Conservation (phyloP, 306 rosid genomes). For the Neltuma alba region DNA sequence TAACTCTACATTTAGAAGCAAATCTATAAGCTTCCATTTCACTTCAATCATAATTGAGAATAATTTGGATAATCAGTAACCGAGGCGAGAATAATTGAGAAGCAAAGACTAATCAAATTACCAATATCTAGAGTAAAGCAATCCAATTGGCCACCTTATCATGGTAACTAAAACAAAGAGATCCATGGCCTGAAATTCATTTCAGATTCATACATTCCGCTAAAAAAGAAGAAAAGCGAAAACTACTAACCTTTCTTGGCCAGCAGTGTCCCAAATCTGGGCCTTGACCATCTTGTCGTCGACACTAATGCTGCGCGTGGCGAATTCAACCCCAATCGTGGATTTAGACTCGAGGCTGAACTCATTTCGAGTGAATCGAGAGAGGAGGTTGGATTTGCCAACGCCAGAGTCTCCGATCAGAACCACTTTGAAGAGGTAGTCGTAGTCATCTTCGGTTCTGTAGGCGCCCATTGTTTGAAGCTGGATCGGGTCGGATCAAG, state of each 20-base stretch:
- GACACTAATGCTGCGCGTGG: constrained; percentile 55
- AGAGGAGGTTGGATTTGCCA: constrained; percentile 57
- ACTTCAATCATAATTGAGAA: neutral
- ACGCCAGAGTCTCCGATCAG: constrained; percentile 66
- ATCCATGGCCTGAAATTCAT: neutral
- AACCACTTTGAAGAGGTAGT: constrained; percentile 60
- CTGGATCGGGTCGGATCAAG: neutral
- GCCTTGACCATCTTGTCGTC: constrained; percentile 61
- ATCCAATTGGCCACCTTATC: neutral
- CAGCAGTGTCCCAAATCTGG: constrained; percentile 76
- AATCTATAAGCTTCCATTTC: neutral
- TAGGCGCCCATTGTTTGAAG: constrained; percentile 25
- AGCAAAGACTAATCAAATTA: neutral
- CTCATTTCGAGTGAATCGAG: constrained; percentile 61
- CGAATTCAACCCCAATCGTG: constrained; percentile 64
- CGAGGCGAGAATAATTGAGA: neutral
- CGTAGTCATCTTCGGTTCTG: constrained; percentile 58
- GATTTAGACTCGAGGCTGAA: constrained; percentile 65
- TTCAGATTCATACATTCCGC: neutral
- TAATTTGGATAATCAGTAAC: neutral
- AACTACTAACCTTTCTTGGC: constrained; percentile 53
- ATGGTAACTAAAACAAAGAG: neutral
- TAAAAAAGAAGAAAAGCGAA: neutral
- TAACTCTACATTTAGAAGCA: neutral
- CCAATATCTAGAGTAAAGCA: neutral